Percentiles rank a stretch among this genome's conserved stretches.
Conservation (phyloP, 805 yeast species). For the Yamadazyma philogaea region DNA sequence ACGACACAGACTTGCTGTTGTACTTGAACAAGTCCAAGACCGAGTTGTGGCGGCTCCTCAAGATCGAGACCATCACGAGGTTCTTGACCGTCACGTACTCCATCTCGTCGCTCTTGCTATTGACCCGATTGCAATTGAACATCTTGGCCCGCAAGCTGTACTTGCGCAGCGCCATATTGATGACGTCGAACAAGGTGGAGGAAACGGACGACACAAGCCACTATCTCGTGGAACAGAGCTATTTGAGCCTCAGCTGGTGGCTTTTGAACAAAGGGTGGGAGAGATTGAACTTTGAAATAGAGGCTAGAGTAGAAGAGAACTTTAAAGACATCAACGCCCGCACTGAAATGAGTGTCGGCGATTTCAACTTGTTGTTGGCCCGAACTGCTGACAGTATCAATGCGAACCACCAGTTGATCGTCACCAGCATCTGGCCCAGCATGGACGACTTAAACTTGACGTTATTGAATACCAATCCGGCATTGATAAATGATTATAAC, state of each 20-base stretch:
- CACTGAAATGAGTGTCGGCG: constrained; percentile 61
- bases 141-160: constrained; percentile 85
- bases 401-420: constrained; percentile 14
- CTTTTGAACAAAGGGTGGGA: constrained; percentile 82
- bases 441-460: constrained; percentile 43
- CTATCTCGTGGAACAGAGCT: constrained; percentile 72
- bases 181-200: constrained; percentile 40
- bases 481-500: constrained; percentile 33
- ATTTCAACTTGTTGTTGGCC: constrained; percentile 43
- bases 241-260: constrained; percentile 92
- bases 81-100: constrained; percentile 69
- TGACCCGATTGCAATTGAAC: constrained; percentile 83
- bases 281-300: constrained; percentile 50
- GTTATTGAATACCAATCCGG: constrained; percentile 47
- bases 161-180: constrained; percentile 68
- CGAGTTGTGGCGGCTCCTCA: constrained; percentile 81
- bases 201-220: constrained; percentile 28
- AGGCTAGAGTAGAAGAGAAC: constrained; percentile 53
- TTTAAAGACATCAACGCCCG: constrained; percentile 69
- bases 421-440: constrained; percentile 36
- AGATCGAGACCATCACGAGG: constrained; percentile 69
- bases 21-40: constrained; percentile 33
- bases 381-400: constrained; percentile 23
- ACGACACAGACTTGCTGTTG: constrained; percentile 20
- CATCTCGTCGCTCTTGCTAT: constrained; percentile 63